phyloP scores from a whole-genome alignment of 768 basidiomycete genomes.

The Suillus tomentosus region DNA sequence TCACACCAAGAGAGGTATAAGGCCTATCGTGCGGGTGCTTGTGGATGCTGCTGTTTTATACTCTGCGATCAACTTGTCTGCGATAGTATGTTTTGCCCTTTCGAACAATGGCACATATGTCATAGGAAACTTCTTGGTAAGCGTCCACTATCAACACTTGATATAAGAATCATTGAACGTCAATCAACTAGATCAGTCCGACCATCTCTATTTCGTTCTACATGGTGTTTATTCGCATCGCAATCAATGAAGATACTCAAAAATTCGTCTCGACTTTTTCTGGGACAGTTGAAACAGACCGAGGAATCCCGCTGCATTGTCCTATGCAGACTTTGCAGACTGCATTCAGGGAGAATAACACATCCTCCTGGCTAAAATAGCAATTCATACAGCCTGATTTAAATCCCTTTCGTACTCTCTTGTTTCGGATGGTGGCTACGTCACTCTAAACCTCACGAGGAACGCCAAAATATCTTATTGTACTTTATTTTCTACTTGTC shows the following conservation, averaged over 20 bases:
- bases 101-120: conserved; percentile 3
- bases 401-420: too few relatives aligned
- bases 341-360: too few relatives aligned
- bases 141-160: neutral
- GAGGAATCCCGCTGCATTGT: too few relatives aligned
- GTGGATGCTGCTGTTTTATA: conserved; percentile 8
- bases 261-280: too few relatives aligned
- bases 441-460: neutral
- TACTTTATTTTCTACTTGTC: neutral
- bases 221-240: conserved; percentile 13
- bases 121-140: neutral
- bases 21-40: neutral
- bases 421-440: neutral
- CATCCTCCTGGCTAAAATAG: too few relatives aligned
- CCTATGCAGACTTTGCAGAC: too few relatives aligned
- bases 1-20: neutral
- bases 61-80: conserved; percentile 3
- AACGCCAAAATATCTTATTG: neutral
- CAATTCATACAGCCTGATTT: too few relatives aligned
- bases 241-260: neutral
- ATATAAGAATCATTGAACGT: neutral
- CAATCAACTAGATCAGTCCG: neutral
- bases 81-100: conserved; percentile 5
- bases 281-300: too few relatives aligned
- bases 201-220: conserved; percentile 16